Evolutionary conservation across 805 yeast genomes (phyloP).

Genomic region (Saccharomycopsis selenospora): DNA sequence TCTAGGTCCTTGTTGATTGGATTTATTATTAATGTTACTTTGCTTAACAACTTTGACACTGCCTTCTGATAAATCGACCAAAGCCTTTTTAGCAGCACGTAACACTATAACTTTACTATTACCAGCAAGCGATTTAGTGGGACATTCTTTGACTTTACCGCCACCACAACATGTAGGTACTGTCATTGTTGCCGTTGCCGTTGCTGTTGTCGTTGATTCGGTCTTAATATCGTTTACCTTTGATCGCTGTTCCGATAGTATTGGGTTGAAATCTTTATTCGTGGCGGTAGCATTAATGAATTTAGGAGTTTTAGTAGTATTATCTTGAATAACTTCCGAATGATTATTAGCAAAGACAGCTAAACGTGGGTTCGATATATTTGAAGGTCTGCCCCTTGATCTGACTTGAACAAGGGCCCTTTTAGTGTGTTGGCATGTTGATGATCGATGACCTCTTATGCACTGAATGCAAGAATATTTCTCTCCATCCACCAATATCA

Average conservation of each 20-base stretch:
- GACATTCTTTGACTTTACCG: conserved; percentile 8
- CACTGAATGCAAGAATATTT: conserved; percentile 83
- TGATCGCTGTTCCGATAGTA: no score
- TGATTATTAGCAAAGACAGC: conserved; percentile 16
- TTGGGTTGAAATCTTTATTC: no score
- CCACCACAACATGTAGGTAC: not conserved
- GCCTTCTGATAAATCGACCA: conserved; percentile 17
- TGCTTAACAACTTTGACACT: conserved; percentile 12
- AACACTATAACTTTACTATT: conserved; percentile 19
- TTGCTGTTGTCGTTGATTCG: not conserved
- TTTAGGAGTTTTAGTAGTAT: no score
- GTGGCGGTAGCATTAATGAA: no score
- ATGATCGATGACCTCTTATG: conserved; percentile 87
- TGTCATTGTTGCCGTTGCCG: not conserved
- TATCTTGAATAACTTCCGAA: not conserved
- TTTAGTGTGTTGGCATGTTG: conserved; percentile 73
- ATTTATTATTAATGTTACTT: not conserved
- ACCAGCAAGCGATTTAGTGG: conserved; percentile 17
- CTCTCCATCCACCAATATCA: conserved; percentile 74
- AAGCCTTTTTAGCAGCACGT: conserved; percentile 12
- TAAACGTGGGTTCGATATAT: conserved; percentile 11
- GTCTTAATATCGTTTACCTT: not conserved
- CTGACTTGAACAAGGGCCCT: conserved; percentile 81
- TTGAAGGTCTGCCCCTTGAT: conserved; percentile 78
- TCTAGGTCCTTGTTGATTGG: conserved; percentile 5